Evolutionary conservation across 2,329 filamentous ascomycete species (phyloP), one percentile per base, ranked within the genome.

Genomic region (Trichophaea hybrida): DNA sequence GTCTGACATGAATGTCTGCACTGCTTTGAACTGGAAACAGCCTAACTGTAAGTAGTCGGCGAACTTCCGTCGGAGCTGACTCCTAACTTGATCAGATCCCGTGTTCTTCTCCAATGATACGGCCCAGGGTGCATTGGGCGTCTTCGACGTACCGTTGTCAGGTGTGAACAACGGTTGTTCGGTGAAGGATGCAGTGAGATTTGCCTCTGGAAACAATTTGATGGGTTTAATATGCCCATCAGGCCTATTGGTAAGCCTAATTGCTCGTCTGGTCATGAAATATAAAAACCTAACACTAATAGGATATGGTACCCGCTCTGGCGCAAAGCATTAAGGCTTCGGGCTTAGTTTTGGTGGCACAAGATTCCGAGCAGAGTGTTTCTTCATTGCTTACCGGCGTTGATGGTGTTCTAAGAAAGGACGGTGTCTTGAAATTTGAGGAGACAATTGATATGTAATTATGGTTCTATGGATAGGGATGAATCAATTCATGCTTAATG

Each of bases 11-110:
- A 85, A 84, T 64, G 80, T 97, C 17, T 98, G 93, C 73, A 94
- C 88, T 13, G 90, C 91, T 4, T 75, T 98, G 68, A 98, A 98
- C 73, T 98, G 93, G 93, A 98, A 98, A 73, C 93, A 98, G 72
- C 93, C 93, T 1, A 98, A 97, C 70, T 98, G 82, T 84, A 71
- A 74, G 80, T 55, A 34, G n/a, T n/a, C 44, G 13, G 38, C 38
- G n/a, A 43, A 43, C 38, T 43, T 15, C n/a, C 38, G 38, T 15
- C 10, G 38, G n/a, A 43, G 38, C 38, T 24, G 15, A 53, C 49
- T 52, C 35, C 38, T 60, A 10, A 48, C 31, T 10, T 43, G 38
- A 33, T n/a, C 55, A 83, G 81, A 95, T 71, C 93, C 93, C 0
- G 88, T 97, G 0, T 86, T 98, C 67, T 78, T 97, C 51, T 96